Base-by-base conservation (phyloP, 2,329 filamentous ascomycete genomes). In the Epichloe baconii region DNA sequence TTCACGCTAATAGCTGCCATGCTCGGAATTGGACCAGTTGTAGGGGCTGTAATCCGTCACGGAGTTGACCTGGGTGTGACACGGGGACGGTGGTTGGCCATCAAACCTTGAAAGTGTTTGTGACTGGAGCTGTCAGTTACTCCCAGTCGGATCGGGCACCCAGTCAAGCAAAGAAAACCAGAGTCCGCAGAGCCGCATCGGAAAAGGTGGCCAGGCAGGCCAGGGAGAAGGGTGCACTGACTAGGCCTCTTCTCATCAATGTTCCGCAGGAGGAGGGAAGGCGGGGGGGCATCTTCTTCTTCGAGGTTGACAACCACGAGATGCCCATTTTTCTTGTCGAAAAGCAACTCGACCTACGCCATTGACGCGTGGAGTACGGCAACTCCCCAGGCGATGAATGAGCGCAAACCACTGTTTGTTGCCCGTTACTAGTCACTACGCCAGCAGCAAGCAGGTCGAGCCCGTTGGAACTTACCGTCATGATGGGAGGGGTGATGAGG, bases 161-260 rank as follows among this genome's bases (percentile, higher is more conserved):
- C 10, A 10, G 31, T 31, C 31, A 31, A 31, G 31, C 31, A 31
- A 10, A 26, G 6, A 26, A 31, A 31, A 19, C 35, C 49, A 42
- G 17, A 45, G 36, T 40, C 47, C 37, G 47, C 51, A 49, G 47
- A 49, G 51, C 51, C 51, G 38, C 51, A 52, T 45, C 31, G 15
- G n/a, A 21, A 19, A 26, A n/a, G 40, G 40, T 41, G 48, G 14
- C 38, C 12, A 8, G 11, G 43, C 14, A 8, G 11, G 43, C 14
- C 15, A 45, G 15, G 4, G 12, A 19, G 11, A 31, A 8, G 23
- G 17, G 40, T 19, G 4, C 40, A 42, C 26, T 8, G 7, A 26
- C 26, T 31, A 10, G 26, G 26, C 7, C 7, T 31, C 7, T 31
- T 10, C 26, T 31, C 10, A 31, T 10, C 26, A 11, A 31, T 31